Conservation (phyloP, 805 yeast species). For the Kodamaea leandrae region DNA sequence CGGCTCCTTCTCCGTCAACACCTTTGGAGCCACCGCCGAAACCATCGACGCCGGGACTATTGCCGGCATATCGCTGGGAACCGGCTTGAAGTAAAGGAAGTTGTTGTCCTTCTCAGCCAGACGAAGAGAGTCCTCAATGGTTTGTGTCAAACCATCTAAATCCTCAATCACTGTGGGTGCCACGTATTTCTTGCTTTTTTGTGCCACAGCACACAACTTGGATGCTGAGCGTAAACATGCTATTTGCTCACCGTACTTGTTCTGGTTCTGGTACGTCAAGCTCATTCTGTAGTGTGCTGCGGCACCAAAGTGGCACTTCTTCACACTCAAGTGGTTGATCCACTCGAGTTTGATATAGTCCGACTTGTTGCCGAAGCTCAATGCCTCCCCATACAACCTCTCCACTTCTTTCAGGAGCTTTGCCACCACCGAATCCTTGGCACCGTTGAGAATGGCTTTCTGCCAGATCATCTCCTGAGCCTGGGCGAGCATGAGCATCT, state of each 20-base stretch:
- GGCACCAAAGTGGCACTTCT: slow-evolving; percentile 63
- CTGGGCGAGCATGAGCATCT: slow-evolving; percentile 65
- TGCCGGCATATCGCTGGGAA: slow-evolving; percentile 49
- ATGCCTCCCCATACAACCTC: slow-evolving; percentile 50
- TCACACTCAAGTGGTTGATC: slow-evolving; percentile 59
- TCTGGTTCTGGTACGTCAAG: slow-evolving; percentile 40
- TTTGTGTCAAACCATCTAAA: slow-evolving; percentile 45
- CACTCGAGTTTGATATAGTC: slow-evolving; percentile 56
- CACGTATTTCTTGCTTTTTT: slow-evolving; percentile 41
- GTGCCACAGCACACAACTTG: slow-evolving; percentile 35
- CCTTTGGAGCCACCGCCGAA: slow-evolving; percentile 38
- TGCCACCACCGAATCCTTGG: slow-evolving; percentile 60
- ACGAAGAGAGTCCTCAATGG: slow-evolving; percentile 44
- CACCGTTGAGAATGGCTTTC: slow-evolving; percentile 49
- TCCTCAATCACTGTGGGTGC: slow-evolving; percentile 48
- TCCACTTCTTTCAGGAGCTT: slow-evolving; percentile 64
- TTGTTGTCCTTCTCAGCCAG: slow-evolving; percentile 78
- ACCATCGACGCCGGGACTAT: slow-evolving; percentile 57
- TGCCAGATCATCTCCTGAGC: slow-evolving; percentile 89
- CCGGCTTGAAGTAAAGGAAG: slow-evolving; percentile 65
- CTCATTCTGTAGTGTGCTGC: slow-evolving; percentile 69
- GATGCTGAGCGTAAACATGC: slow-evolving; percentile 50
- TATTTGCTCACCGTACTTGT: slow-evolving; percentile 72
- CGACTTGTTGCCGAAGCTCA: slow-evolving; percentile 39
- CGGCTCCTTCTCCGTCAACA: slow-evolving; percentile 29